Evolutionary conservation across 2,329 filamentous ascomycete genomes (phyloP), one percentile per base, ranked within the genome.

Genomic region (Mariannaea elegans): DNA sequence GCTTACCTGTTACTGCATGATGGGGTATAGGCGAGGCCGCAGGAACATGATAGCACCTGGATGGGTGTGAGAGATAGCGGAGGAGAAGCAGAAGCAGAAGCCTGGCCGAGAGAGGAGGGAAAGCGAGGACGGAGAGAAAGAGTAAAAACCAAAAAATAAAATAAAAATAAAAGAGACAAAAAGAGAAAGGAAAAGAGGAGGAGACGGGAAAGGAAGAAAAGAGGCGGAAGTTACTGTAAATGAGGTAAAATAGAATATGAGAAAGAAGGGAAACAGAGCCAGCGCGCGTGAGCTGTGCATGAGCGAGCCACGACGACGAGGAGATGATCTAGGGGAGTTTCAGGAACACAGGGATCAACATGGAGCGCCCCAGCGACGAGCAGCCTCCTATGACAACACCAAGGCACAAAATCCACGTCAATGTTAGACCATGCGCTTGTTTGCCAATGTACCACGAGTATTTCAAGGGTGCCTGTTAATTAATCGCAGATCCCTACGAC

Each of bases 321-420:
- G 44, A 54, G 50, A 39, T 59, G 67, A 69, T 67, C 67, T 65
- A 69, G 67, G 67, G 64, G 67, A 68, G 67, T 69, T 69, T 69
- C 67, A 69, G 62, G 67, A 52, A 68, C 62, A 64, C 67, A 68
- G 64, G 67, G 67, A 70, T 69, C 64, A 68, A 65, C 64, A 70
- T 61, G 44, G 58, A 65, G 66, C 63, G 50, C 38, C 56, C 56
- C 56, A 59, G 45, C 44, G 50, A 54, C 44, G 44, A 52, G 49
- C 56, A 54, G 56, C 38, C 56, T 55, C 39, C 50, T 8, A 36
- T 36, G 44, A 50, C 50, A 46, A 39, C 16, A 50, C 54, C 45
- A 39, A 49, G 39, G 49, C 38, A 54, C 49, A 31, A 49, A 54
- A 53, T 44, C 49, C 49, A 53, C 29, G 49, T 59, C 56, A 48